Base-by-base conservation (phyloP, 257 asterid species). In the Solanum corneliomulleri region DNA sequence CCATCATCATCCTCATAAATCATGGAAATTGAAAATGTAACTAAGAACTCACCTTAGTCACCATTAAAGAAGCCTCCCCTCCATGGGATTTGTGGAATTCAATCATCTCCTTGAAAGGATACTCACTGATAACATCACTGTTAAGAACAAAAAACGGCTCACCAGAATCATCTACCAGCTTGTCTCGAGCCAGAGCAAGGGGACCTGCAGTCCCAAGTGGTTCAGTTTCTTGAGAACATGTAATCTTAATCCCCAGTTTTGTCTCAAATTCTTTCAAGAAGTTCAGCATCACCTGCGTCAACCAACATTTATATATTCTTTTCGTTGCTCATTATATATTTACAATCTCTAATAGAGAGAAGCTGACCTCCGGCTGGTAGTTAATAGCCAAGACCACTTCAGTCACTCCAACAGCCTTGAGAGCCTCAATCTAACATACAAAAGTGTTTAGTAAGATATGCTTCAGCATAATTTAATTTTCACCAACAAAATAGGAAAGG, bases 181-280 rank as follows among this genome's bases (percentile, higher is more conserved):
- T 95, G 88, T 96, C 97, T 93, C 98, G 88, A 84, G 99, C 98
- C 95, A 97, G 90, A 89, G 99, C 98, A 89, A 97, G 97, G 87
- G 99, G 99, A 70, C 99, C 98, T 45, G 99, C 99, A 66, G 98
- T 97, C 86, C 99, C 98, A 66, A 97, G 98, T 10, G 99, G 99
- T 90, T 97, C 98, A 42, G 98, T 97, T 93, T 97, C 99, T 89
- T 94, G 98, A 5, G 99, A 97, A 91, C 99, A 97, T 20, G 96
- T 92, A 78, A 97, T 97, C 93, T 94, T 95, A 82, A 97, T 95
- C 89, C 92, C 98, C 62, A 95, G 96, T 92, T 94, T 97, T n/a
- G 93, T 83, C 92, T 95, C 98, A 84, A 95, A 96, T 35, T 95
- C 99, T 93, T 95, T 95, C 91, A 95, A 89, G 92, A 96, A 96